Evolutionary conservation across 1,284 basidiomycete genomes (phyloP).

Genomic region (Heterobasidion occidentale): DNA sequence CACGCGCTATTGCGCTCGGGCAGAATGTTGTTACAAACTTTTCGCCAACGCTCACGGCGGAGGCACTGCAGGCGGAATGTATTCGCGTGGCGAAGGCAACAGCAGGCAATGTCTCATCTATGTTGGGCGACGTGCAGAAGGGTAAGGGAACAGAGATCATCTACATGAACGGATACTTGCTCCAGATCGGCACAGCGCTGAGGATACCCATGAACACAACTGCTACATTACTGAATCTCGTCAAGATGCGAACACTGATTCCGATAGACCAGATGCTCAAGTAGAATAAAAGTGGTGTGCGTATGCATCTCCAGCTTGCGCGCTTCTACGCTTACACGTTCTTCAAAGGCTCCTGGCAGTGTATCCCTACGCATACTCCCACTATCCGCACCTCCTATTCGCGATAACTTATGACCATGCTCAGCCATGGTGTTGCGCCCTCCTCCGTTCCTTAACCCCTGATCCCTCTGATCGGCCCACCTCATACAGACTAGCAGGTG

Average conservation of each 20-base stretch:
- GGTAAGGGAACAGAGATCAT: conserved; percentile 69
- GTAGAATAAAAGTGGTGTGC: neutral
- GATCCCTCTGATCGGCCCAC: too few species aligned
- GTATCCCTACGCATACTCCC: neutral
- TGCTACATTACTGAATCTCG: conserved; percentile 52
- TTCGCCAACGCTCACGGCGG: conserved; percentile 31
- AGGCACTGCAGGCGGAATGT: conserved; percentile 41
- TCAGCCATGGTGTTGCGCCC: too few species aligned
- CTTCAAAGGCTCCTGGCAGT: neutral
- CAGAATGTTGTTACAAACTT: conserved; percentile 26
- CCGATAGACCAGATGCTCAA: conserved; percentile 23
- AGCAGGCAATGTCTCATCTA: conserved; percentile 66
- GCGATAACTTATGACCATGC: neutral
- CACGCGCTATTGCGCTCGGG: neutral
- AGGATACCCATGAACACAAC: conserved; percentile 59
- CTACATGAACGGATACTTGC: conserved; percentile 83
- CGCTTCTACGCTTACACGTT: neutral
- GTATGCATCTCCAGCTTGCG: neutral
- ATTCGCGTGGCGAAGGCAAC: conserved; percentile 50
- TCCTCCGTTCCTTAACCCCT: too few species aligned
- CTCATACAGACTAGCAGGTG: too few species aligned
- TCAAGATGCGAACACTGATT: conserved; percentile 39
- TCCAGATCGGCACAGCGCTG: conserved; percentile 55
- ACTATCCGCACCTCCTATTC: too few species aligned
- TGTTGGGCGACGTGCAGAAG: conserved; percentile 60